Base-by-base conservation (phyloP, 2,329 filamentous ascomycete species). In the Hymenoscyphus repandus region DNA sequence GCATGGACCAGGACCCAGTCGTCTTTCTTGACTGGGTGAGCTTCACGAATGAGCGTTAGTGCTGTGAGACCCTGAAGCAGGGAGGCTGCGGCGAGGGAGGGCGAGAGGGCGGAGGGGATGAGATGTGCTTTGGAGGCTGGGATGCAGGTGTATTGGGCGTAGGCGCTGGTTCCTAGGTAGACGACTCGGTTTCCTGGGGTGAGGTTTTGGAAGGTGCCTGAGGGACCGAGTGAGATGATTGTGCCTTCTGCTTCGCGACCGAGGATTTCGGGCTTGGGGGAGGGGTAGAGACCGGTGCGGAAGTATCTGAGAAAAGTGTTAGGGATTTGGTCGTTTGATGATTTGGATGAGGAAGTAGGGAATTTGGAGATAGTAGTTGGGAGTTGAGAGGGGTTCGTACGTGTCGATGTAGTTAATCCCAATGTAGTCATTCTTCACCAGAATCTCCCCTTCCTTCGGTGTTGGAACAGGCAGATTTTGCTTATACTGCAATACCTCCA, bases 341-440 rank as follows among this genome's bases (percentile, higher is more conserved):
- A n/a, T n/a, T n/a, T n/a, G n/a, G n/a, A n/a, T n/a, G n/a, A n/a
- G n/a, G 2, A 34, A 3, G 12, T 3, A 10, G 18, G 20, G 17
- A n/a, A 2, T 42, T 20, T 6, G 17, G 5, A 11, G 15, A 13
- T 2, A 2, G 30, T 2, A 30, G n/a, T 2, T n/a, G 9, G 5
- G 15, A 6, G 18, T 22, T 12, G 37, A 22, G 33, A 27, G 32
- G 34, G 30, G 30, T 43, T 57, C 71, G 60, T 67, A 83, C 78
- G 74, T 95, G 70, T 96, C 91, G 64, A 96, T 95, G 72, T 80
- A 96, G 71, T 96, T 96, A 54, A 96, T 74, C 53, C 90, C 91
- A 43, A 86, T 76, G 66, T 79, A 87, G 57, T 85, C 80, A 69
- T 95, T 95, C 70, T 85, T 86, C 52, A 96, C 80, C 5, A 96